Evolutionary conservation across 441 rosid genomes (phyloP).

Genomic region (Syzygium malaccense): DNA sequence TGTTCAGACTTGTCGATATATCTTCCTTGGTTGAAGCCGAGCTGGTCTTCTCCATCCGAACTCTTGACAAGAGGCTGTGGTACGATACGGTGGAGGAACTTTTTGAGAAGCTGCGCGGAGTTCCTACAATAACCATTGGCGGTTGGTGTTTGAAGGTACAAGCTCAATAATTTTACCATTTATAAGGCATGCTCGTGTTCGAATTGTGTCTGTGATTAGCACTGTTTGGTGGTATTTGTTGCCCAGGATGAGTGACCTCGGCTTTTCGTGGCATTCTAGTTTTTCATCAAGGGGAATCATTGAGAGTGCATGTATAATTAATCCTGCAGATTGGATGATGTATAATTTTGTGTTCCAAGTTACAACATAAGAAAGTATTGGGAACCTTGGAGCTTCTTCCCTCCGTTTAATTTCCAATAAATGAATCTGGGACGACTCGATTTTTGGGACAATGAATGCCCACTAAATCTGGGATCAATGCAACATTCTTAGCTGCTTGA

Average conservation of each 20-base stretch:
- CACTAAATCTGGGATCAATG: too few species aligned
- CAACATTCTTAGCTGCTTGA: too few species aligned
- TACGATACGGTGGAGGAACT: background rate
- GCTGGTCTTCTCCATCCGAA: too few species aligned
- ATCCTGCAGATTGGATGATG: background rate
- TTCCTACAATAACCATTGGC: background rate
- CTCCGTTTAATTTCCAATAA: too few species aligned
- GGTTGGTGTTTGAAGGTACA: background rate
- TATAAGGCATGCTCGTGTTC: background rate
- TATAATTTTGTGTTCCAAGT: background rate
- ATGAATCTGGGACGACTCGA: too few species aligned
- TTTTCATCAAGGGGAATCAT: background rate
- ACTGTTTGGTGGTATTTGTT: fast-evolving
- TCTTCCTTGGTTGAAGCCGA: background rate
- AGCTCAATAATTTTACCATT: background rate
- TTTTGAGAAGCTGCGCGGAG: background rate
- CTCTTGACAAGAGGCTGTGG: too few species aligned
- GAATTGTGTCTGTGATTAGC: too few species aligned
- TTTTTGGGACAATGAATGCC: too few species aligned
- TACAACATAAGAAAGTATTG: background rate
- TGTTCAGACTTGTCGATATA: background rate
- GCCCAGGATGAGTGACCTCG: too few species aligned
- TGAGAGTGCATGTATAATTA: background rate
- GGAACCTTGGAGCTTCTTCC: too few species aligned
- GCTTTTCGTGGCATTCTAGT: background rate